phyloP scores from a whole-genome alignment of 2,329 filamentous ascomycete species.

The Fusarium sororula region DNA sequence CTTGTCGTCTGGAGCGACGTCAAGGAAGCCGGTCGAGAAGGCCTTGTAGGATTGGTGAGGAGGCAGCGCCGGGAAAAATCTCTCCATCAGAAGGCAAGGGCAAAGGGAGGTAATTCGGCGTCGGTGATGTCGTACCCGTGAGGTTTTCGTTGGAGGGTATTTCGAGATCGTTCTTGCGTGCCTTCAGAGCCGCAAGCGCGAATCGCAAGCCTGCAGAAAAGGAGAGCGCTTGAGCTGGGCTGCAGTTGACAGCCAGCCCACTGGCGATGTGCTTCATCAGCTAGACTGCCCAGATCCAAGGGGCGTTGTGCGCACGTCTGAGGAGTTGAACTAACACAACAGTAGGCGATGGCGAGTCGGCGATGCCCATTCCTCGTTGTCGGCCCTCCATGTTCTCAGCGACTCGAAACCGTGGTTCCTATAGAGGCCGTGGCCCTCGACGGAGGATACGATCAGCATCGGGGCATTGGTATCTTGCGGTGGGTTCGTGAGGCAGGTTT shows the following conservation, averaged over 20 bases:
- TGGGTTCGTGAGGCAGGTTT: fast-evolving
- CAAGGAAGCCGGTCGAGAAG: fast-evolving
- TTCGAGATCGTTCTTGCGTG: constrained; percentile 56
- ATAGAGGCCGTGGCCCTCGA: too few species aligned
- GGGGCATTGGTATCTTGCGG: background rate
- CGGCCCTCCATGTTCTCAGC: too few species aligned
- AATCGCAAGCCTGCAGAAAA: background rate
- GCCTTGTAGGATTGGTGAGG: fast-evolving
- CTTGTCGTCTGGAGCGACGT: background rate
- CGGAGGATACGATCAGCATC: too few species aligned
- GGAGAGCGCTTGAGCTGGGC: background rate
- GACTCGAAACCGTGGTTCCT: too few species aligned
- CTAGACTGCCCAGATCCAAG: fast-evolving
- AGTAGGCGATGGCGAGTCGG: background rate
- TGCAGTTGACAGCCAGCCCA: background rate
- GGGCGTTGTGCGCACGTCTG: fast-evolving
- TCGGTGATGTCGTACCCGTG: constrained; percentile 69
- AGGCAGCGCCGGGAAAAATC: constrained; percentile 32
- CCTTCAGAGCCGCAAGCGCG: fast-evolving
- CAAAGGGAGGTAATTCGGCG: constrained; percentile 54
- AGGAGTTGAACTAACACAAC: background rate
- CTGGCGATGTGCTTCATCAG: background rate
- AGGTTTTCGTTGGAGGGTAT: constrained; percentile 69
- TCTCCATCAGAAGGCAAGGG: constrained; percentile 51
- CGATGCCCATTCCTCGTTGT: background rate